phyloP scores from a whole-genome alignment of 257 asterid species.

The Craterostigma plantagineum region DNA sequence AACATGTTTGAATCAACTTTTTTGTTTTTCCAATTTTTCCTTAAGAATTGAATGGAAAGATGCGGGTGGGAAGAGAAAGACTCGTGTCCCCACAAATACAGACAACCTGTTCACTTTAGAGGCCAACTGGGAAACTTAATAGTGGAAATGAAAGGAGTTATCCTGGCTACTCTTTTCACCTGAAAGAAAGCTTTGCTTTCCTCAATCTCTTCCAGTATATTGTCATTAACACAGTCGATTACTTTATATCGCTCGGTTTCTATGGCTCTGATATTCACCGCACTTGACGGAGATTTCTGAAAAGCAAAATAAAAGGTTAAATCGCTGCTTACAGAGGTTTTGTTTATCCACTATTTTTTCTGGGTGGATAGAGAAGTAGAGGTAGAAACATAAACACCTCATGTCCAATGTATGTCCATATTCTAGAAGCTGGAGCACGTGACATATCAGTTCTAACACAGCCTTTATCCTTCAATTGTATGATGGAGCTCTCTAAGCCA shows the following conservation, averaged over 20 bases:
- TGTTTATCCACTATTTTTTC: too few species aligned
- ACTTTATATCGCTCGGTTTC: constrained; percentile 69
- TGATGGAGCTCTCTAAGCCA: constrained; percentile 39
- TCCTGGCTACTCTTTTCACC: constrained; percentile 22
- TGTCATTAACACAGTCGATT: constrained; percentile 43
- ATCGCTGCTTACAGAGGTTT: constrained; percentile 3
- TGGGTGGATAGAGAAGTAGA: too few species aligned
- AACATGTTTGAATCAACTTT: too few species aligned
- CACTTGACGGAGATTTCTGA: constrained; percentile 59
- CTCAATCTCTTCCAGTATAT: constrained; percentile 89
- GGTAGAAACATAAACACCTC: constrained; percentile 36
- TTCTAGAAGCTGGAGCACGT: constrained; percentile 38
- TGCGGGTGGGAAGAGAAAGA: too few species aligned
- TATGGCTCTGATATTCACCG: constrained; percentile 65
- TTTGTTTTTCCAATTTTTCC: too few species aligned
- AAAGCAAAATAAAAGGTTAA: constrained; percentile 7
- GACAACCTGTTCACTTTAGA: constrained; percentile 7
- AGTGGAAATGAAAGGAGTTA: neutral
- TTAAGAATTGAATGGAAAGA: too few species aligned
- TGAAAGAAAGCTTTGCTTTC: constrained; percentile 95
- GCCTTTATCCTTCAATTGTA: constrained; percentile 49
- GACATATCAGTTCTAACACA: constrained; percentile 40
- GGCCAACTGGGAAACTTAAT: constrained; percentile 5
- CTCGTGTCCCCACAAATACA: constrained; percentile 1
- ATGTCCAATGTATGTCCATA: constrained; percentile 79